A percentile compares a stretch with the other conserved stretches of the same genome.
Evolutionary conservation across 73 alveolate species (phyloP).

Genomic region (Tetrahymena elliotti): DNA sequence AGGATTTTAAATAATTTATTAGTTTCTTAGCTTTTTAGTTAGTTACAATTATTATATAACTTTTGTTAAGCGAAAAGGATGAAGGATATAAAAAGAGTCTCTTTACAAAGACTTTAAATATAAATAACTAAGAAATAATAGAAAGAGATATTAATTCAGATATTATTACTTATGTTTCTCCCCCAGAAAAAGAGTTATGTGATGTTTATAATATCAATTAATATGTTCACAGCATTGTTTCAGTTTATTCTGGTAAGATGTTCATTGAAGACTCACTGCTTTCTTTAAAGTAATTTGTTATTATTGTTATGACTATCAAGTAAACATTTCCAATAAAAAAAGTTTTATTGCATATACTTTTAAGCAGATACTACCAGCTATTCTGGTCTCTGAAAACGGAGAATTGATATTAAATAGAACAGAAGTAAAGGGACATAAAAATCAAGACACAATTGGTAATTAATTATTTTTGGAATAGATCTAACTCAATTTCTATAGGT

Average conservation of each 20-base stretch:
- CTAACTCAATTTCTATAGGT: background rate
- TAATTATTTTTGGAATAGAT: background rate
- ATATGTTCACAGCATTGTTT: background rate
- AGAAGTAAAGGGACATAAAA: slow-evolving; percentile 10
- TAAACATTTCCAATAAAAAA: background rate
- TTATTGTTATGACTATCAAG: background rate
- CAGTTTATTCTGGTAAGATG: background rate
- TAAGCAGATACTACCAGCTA: slow-evolving; percentile 25
- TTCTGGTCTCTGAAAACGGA: slow-evolving; percentile 2
- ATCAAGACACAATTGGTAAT: background rate
- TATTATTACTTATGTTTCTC: background rate
- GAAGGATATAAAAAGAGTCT: background rate
- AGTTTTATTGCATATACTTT: background rate
- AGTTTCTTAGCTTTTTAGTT: background rate
- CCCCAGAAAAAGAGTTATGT: background rate
- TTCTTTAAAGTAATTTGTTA: background rate
- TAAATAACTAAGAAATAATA: background rate
- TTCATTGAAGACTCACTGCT: background rate
- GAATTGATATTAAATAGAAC: slow-evolving; percentile 8
- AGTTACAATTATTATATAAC: background rate
- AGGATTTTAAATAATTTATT: too few relatives aligned
- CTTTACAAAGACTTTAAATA: background rate
- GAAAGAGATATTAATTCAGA: background rate
- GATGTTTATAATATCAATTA: background rate
- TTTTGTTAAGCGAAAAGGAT: background rate